Conservation (phyloP, 1,284 basidiomycete genomes). For the Ceratobasidium sp. region DNA sequence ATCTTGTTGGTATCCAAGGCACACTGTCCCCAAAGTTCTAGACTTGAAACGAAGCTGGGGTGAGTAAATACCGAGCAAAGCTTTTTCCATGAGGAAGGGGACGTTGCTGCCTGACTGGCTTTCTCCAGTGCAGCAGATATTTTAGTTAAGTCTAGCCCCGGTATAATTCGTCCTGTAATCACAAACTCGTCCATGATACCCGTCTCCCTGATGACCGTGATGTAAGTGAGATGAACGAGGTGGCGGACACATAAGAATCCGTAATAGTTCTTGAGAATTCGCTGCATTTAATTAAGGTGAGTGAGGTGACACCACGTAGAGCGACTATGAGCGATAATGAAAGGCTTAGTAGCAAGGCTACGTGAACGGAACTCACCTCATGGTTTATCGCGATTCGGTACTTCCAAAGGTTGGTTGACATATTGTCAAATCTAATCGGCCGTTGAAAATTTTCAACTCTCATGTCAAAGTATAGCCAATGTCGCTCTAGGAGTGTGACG, state of each 20-base stretch:
- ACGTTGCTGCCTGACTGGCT: neutral
- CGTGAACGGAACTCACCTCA: neutral
- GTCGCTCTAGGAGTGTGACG: neutral
- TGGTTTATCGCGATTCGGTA: no score
- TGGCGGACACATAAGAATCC: slow-evolving; percentile 2
- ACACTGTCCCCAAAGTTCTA: neutral
- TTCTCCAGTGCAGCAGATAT: neutral
- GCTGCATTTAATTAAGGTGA: neutral
- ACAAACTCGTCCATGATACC: neutral
- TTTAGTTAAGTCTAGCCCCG: neutral
- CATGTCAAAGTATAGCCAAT: no score
- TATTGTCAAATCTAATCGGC: no score
- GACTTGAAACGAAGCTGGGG: neutral
- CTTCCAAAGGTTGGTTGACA: no score
- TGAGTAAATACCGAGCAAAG: neutral
- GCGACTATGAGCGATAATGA: neutral
- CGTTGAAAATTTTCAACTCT: no score
- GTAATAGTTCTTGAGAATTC: neutral
- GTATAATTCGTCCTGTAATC: no score
- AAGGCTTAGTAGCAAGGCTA: neutral
- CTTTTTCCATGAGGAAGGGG: neutral
- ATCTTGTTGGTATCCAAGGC: no score
- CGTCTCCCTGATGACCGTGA: neutral
- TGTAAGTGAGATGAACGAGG: neutral
- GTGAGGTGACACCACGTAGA: neutral